These are phyloP conservation scores for Ganoderma multipileum DNA, from an alignment of 1,284 basidiomycete species.

Conservation along the genomic window DNA sequence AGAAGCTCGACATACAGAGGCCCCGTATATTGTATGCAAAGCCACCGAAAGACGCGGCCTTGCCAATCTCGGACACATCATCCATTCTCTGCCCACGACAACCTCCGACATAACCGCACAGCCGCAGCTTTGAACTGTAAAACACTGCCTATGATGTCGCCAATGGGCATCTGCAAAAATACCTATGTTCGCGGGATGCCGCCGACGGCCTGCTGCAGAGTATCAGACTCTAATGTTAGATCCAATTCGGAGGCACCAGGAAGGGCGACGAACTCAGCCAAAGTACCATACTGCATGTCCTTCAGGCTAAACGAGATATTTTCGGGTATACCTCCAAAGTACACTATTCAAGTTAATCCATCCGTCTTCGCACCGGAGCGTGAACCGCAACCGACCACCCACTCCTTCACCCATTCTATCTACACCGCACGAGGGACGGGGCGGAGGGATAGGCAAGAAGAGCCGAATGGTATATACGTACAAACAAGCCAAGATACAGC, in stretches of 20 bases:
- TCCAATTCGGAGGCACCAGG: background rate
- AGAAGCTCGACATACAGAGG: background rate
- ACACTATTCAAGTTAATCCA: background rate
- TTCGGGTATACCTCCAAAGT: background rate
- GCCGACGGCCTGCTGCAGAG: background rate
- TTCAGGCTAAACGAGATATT: background rate
- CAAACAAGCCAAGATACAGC: conserved; percentile 27
- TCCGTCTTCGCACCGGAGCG: background rate
- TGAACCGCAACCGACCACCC: background rate
- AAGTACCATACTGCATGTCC: no score
- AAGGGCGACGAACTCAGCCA: no score
- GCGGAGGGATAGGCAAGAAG: background rate
- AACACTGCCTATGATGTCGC: background rate
- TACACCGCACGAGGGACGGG: background rate
- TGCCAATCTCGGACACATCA: background rate
- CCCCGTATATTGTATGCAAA: background rate
- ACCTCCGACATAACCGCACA: background rate
- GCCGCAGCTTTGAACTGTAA: background rate
- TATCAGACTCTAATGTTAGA: background rate
- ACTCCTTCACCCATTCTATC: background rate
- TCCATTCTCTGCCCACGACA: background rate
- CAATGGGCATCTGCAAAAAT: background rate
- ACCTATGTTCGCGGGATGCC: background rate
- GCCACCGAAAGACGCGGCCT: background rate
- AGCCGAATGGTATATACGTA: conserved; percentile 26